Evolutionary conservation across 1,284 basidiomycete species (phyloP), one percentile per base, ranked within the genome.

Genomic region (Malassezia furfur): DNA sequence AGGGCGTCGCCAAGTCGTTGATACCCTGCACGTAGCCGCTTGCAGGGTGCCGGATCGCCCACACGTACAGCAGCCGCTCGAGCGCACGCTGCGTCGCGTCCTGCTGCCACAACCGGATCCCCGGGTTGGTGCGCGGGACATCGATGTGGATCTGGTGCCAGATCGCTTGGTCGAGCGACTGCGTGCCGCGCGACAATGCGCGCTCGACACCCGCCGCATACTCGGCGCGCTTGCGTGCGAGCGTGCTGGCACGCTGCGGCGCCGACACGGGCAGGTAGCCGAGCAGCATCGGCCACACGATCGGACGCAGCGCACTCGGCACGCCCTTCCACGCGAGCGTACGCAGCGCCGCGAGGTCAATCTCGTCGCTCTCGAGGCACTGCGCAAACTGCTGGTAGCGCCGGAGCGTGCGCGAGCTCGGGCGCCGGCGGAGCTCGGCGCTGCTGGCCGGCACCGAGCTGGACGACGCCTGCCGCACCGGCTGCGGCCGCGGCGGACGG

Each of bases 261-360:
- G 82, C 81, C 0, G 88, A 85, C 9, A 93, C 79, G 0, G 94
- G 93, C 19, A 96, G 81, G 76, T 98, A 96, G 35, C 71, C 71
- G 40, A 98, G 82, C 32, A 99, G 80, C 54, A 96, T 79, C 70
- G 90, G 90, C 94, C 94, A 99, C 12, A 86, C 87, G 66, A 94
- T 82, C 0, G 91, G 88, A 38, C 94, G 81, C 21, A 99, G 79
- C 66, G 91, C 87, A 46, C 78, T 75, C 1, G 94, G 93, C 17
- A 96, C 85, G 15, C 94, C 94, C 47, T 86, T 86, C 93, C 93
- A 99, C n/a, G 91, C 85, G 31, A 96, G 80, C 65, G 88, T 87
- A 43, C 90, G 81, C 57, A 98, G 79, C 73, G 88, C 85, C 19
- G 82, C 86, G 15, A 57, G 28, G 45, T 57, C 50, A 28, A 71